Percentiles rank a stretch among this genome's conserved stretches.
Evolutionary conservation across 1,284 basidiomycete species (phyloP).

Genomic region (Sporisorium graminicola): DNA sequence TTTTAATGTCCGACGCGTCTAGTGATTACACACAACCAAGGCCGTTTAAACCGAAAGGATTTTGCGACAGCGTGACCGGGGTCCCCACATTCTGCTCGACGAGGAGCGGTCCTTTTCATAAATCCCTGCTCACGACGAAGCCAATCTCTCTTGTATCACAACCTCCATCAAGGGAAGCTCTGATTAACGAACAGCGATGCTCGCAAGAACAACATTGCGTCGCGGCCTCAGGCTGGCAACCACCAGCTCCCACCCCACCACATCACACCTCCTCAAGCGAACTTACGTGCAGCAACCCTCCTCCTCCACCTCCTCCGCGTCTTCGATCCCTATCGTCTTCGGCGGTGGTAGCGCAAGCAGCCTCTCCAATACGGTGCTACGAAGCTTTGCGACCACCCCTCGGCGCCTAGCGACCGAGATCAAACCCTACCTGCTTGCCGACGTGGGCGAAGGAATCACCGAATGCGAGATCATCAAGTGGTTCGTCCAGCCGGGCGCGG

Average conservation of each 20-base stretch:
- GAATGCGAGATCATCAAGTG: constrained; percentile 69
- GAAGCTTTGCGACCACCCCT: constrained; percentile 46
- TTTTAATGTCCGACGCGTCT: constrained; percentile 1
- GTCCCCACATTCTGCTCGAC: constrained; percentile 21
- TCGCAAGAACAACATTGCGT: constrained; percentile 26
- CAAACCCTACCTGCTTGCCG: constrained; percentile 83
- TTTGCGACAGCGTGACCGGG: constrained; percentile 8
- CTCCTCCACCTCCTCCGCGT: constrained; percentile 14
- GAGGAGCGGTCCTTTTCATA: not conserved
- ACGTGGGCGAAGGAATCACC: constrained; percentile 87
- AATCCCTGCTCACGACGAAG: not conserved
- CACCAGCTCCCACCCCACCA: not conserved
- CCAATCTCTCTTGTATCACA: not conserved
- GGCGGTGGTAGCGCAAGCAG: constrained; percentile 1
- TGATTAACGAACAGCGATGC: constrained; percentile 10
- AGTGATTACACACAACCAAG: constrained; percentile 1
- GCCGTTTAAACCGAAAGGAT: constrained; percentile 2
- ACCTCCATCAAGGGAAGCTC: too few species aligned
- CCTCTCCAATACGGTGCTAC: constrained; percentile 19
- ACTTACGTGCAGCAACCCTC: constrained; percentile 27
- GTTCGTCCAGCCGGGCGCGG: constrained; percentile 75
- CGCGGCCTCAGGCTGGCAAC: constrained; percentile 14
- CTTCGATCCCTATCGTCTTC: constrained; percentile 22
- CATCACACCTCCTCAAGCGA: constrained; percentile 15
- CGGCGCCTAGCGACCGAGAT: constrained; percentile 25